Conservation (phyloP, 768 basidiomycete species). For the Russula lepida region DNA sequence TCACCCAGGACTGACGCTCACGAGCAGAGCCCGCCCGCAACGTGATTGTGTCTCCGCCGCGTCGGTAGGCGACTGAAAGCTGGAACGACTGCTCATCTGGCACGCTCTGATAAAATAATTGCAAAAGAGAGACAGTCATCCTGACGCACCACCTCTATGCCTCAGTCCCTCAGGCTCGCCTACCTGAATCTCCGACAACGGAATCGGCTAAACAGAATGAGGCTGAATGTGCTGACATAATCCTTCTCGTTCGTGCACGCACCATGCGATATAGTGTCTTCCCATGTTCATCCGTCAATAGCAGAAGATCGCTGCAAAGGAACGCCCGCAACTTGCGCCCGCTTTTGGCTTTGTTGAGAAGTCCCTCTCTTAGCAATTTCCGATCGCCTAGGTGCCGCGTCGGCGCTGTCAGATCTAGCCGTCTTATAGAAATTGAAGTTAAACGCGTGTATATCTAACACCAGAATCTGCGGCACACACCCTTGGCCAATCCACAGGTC, state of each 20-base stretch:
- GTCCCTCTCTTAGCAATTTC: conserved; percentile 70
- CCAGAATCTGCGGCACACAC: conserved; percentile 32
- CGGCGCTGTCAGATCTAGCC: conserved; percentile 83
- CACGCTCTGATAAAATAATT: background rate
- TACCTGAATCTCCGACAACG: conserved; percentile 57
- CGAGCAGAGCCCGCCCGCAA: conserved; percentile 49
- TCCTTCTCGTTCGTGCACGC: conserved; percentile 23
- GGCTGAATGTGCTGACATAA: background rate
- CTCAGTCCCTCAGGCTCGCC: conserved; percentile 35
- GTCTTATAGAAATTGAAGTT: conserved; percentile 35
- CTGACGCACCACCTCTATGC: conserved; percentile 37
- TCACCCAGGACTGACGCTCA: conserved; percentile 50
- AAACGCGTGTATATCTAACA: background rate
- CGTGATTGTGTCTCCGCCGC: conserved; percentile 63
- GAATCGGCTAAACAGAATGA: conserved; percentile 52
- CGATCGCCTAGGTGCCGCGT: conserved; percentile 81
- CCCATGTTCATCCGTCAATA: conserved; percentile 67
- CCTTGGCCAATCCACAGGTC: conserved; percentile 84
- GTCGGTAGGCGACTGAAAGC: conserved; percentile 55
- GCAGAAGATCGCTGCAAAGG: conserved; percentile 84
- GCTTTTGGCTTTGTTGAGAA: conserved; percentile 74
- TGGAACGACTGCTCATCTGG: conserved; percentile 65
- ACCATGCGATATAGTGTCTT: conserved; percentile 80
- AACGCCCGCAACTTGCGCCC: conserved; percentile 68
- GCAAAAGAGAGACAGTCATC: background rate